Conservation (phyloP, 139 green algal species). For the Edaphochlamys debaryana region DNA sequence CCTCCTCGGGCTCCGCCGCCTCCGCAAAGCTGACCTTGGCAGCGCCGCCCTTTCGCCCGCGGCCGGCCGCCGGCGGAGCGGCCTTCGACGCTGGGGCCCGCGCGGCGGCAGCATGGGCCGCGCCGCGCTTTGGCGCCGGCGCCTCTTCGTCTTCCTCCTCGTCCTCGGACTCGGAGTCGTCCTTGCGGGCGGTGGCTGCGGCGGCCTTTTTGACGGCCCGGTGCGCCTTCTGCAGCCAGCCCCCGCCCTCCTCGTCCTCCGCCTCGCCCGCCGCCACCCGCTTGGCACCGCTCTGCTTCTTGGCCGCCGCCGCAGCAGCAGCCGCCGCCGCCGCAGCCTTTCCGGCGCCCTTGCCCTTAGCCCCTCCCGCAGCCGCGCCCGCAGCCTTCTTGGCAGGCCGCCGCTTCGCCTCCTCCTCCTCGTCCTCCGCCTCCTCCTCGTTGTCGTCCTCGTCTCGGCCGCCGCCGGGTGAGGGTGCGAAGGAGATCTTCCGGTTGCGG, state of each 20-base stretch:
- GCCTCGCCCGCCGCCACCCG: too few relatives aligned
- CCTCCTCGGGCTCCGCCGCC: too few relatives aligned
- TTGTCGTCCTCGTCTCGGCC: background rate
- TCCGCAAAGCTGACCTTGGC: too few relatives aligned
- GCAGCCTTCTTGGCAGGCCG: background rate
- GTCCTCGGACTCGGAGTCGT: background rate
- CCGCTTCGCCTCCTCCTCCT: constrained; percentile 13
- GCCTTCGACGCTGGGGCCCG: too few relatives aligned
- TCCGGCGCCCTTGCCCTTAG: background rate
- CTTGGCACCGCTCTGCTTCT: too few relatives aligned
- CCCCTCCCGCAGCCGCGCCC: background rate
- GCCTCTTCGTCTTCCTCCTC: background rate
- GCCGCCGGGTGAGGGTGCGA: constrained; percentile 4
- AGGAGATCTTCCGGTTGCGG: constrained; percentile 23
- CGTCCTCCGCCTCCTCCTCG: constrained; percentile 1
- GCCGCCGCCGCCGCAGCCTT: background rate
- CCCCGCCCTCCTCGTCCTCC: background rate
- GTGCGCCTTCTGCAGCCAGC: background rate
- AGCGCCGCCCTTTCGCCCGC: too few relatives aligned
- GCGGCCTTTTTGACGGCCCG: too few relatives aligned
- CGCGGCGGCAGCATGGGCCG: background rate
- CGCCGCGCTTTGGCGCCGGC: background rate
- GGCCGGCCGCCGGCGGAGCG: too few relatives aligned
- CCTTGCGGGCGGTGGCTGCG: background rate
- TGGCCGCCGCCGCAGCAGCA: background rate